Conservation (phyloP, 768 basidiomycete genomes). For the Podaxis sp. region DNA sequence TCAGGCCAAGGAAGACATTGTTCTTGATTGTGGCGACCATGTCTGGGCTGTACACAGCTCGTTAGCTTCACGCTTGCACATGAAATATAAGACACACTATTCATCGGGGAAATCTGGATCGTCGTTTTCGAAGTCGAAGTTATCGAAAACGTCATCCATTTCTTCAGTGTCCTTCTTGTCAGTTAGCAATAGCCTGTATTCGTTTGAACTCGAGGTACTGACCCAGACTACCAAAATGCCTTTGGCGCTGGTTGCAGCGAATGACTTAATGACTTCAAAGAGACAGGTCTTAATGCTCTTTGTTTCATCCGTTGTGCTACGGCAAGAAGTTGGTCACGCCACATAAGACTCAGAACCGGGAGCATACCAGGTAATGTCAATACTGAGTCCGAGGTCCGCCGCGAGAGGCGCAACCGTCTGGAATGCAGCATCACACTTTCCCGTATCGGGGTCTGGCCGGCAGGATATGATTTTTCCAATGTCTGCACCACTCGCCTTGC, state of each 20-base stretch:
- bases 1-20: constrained; percentile 4
- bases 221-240: constrained; percentile 15
- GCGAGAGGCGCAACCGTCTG: not conserved
- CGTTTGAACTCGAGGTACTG: not conserved
- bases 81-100: not conserved
- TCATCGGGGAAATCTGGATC: constrained; percentile 12
- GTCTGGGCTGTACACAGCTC: not conserved
- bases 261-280: constrained; percentile 6
- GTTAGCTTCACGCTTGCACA: not conserved
- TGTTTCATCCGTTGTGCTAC: not conserved
- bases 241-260: constrained; percentile 12
- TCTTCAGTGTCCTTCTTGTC: constrained; percentile 2
- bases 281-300: constrained; percentile 10
- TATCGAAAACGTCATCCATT: constrained; percentile 14
- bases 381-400: not conserved
- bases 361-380: not conserved
- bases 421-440: not conserved
- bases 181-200: not conserved
- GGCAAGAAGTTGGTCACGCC: not conserved
- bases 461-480: constrained; percentile 1
- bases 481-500: not conserved
- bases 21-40: constrained; percentile 12
- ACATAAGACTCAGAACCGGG: not conserved
- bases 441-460: not conserved
- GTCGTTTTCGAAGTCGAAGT: constrained; percentile 16